Evolutionary conservation across 2,329 filamentous ascomycete genomes (phyloP).

Genomic region (Pseudogymnoascus sp.): DNA sequence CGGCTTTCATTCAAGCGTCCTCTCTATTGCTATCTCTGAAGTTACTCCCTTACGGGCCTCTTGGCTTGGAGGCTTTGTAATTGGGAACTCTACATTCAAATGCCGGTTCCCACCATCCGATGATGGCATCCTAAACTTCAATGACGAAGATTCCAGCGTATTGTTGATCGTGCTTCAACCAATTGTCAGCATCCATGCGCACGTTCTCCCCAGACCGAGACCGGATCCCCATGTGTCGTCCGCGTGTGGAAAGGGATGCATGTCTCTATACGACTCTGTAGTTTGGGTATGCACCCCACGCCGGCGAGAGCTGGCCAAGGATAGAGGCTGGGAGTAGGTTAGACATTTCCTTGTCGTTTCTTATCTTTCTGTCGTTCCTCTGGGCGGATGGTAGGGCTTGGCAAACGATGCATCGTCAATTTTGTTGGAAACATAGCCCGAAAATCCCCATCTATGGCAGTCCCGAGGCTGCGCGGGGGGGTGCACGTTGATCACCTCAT

Average conservation of each 20-base stretch:
- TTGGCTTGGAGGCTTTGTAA: background rate
- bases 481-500: constrained; percentile 5
- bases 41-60: background rate
- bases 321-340: background rate
- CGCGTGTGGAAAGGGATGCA: constrained; percentile 1
- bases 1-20: background rate
- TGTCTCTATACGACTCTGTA: background rate
- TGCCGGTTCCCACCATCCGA: background rate
- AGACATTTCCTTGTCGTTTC: constrained; percentile 2
- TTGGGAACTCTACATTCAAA: background rate
- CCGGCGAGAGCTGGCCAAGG: background rate
- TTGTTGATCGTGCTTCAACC: background rate
- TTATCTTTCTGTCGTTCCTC: background rate
- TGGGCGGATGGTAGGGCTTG: background rate
- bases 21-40: background rate
- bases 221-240: constrained; percentile 1
- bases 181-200: constrained; percentile 1
- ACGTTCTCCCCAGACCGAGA: background rate
- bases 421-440: constrained; percentile 2
- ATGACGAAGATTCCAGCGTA: constrained; percentile 2
- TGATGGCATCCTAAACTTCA: constrained; percentile 2
- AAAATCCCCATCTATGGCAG: background rate
- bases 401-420: background rate
- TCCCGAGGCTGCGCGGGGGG: background rate
- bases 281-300: background rate